phyloP scores from a whole-genome alignment of 148 eudicot genomes.

The Vaccinium corymbosum region DNA sequence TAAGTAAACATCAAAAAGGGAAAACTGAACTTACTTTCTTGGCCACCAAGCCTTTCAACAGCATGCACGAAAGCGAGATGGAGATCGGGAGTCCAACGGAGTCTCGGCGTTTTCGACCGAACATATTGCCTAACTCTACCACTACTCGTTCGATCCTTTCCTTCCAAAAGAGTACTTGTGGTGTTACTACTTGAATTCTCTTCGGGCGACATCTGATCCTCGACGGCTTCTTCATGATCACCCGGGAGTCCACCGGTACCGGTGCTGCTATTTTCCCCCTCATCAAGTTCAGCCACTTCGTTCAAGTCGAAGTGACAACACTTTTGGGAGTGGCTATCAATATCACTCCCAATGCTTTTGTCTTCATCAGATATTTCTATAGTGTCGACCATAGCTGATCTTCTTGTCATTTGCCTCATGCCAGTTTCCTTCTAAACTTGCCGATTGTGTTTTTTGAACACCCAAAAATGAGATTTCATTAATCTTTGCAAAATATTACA shows the following conservation, averaged over 20 bases:
- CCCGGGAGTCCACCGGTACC: background rate
- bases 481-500: too few relatives aligned
- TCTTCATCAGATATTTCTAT: constrained; percentile 13
- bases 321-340: background rate
- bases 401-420: background rate
- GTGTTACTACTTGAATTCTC: constrained; percentile 22
- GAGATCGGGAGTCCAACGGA: constrained; percentile 55
- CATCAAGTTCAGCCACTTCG: constrained; percentile 13
- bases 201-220: background rate
- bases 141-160: background rate
- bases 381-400: constrained; percentile 14
- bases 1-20: too few relatives aligned
- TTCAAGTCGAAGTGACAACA: constrained; percentile 19
- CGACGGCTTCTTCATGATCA: background rate
- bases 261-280: constrained; percentile 8
- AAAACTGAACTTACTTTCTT: constrained; percentile 39
- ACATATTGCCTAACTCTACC: constrained; percentile 26
- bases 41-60: constrained; percentile 48
- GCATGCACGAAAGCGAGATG: constrained; percentile 49
- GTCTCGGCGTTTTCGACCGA: constrained; percentile 51
- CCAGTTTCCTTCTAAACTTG: constrained; percentile 7
- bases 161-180: constrained; percentile 3
- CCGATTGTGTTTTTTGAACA: background rate
- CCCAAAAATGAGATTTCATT: too few relatives aligned
- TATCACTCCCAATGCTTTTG: constrained; percentile 3